These are phyloP conservation scores for Diospyros kaki DNA, from an alignment of 148 eudicot species.

Conservation along the genomic window DNA sequence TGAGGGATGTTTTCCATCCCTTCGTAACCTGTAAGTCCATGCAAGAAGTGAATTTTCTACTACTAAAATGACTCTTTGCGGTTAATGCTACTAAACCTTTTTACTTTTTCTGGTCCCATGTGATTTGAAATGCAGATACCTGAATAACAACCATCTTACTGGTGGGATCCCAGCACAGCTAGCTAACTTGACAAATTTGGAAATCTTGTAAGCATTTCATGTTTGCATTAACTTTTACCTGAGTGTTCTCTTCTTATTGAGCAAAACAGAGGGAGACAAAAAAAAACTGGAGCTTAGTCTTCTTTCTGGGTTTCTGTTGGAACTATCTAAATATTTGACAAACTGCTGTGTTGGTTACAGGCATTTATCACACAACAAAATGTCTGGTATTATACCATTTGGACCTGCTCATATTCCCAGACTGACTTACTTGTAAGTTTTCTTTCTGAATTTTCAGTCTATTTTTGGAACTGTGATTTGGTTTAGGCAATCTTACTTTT, in stretches of 20 bases:
- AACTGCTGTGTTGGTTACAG: constrained; percentile 32
- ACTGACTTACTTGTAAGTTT: constrained; percentile 88
- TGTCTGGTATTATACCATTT: constrained; percentile 87
- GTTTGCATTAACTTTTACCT: neutral
- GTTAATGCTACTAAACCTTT: neutral
- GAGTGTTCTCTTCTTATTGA: neutral
- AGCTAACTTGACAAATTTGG: constrained; percentile 83
- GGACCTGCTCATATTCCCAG: constrained; percentile 76
- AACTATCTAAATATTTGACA: neutral
- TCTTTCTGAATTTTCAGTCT: constrained; percentile 7
- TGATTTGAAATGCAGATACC: constrained; percentile 42
- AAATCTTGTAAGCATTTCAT: constrained; percentile 70
- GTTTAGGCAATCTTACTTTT: neutral
- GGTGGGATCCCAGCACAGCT: constrained; percentile 96
- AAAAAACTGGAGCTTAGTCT: neutral
- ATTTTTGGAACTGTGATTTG: neutral
- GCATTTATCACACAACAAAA: constrained; percentile 85
- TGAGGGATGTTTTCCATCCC: constrained; percentile 93
- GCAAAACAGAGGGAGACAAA: too few species aligned
- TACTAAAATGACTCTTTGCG: constrained; percentile 6
- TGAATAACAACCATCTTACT: constrained; percentile 85
- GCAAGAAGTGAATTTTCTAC: neutral
- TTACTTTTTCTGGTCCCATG: neutral
- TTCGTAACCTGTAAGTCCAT: constrained; percentile 83
- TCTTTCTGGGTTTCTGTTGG: neutral